A percentile compares a stretch with the other conserved stretches of the same genome.
Evolutionary conservation across 2,329 filamentous ascomycete genomes (phyloP).

Genomic region (Penicillium italicum): DNA sequence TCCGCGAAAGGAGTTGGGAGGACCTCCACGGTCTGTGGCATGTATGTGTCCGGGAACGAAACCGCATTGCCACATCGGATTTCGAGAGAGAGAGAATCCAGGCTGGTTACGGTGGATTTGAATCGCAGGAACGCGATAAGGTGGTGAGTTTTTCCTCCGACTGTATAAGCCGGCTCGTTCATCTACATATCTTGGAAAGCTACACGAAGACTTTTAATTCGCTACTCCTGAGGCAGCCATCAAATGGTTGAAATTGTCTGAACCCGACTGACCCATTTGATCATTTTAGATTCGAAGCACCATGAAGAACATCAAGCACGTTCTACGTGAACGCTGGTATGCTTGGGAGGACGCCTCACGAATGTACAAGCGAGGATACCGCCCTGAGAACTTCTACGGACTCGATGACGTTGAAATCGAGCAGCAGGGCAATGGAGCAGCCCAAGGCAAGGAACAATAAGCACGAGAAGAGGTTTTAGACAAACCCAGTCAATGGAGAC

Average conservation of each 20-base stretch:
- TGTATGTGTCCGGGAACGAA: conserved; percentile 86
- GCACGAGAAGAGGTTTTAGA: neutral
- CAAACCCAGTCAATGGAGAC: neutral
- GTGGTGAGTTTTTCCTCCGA: conserved; percentile 54
- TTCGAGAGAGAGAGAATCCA: conserved; percentile 65
- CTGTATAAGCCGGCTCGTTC: neutral
- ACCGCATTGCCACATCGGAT: conserved; percentile 76
- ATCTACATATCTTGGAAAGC: neutral
- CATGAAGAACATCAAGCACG: conserved; percentile 77
- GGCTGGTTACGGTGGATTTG: conserved; percentile 69
- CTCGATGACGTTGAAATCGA: conserved; percentile 20
- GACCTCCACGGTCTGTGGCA: conserved; percentile 92
- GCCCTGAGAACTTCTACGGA: conserved; percentile 27
- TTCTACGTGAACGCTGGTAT: conserved; percentile 83
- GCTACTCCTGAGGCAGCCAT: neutral
- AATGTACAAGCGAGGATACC: conserved; percentile 36
- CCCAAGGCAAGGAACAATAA: neutral
- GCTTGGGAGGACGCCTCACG: conserved; percentile 58
- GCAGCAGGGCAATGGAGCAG: conserved; percentile 5
- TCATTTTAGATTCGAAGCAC: conserved; percentile 65
- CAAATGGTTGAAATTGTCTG: neutral
- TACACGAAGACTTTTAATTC: too few species aligned
- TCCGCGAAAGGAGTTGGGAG: conserved; percentile 87
- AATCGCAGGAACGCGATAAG: conserved; percentile 60
- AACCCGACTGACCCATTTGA: neutral